A percentile compares a stretch with the other conserved stretches of the same genome.
phyloP scores from a whole-genome alignment of 179 eudicot species.

The Amaranthus tricolor region DNA sequence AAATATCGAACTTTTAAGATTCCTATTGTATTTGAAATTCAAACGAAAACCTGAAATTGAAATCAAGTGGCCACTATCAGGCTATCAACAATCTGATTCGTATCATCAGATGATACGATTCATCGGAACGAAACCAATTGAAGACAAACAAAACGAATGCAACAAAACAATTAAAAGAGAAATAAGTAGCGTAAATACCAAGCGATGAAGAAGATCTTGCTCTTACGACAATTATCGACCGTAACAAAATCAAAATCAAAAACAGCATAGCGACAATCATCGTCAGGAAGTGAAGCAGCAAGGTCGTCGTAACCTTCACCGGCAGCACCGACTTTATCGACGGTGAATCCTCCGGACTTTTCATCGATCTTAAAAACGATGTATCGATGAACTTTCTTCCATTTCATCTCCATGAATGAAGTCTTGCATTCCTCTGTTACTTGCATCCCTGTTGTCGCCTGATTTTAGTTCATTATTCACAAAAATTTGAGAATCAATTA shows the following conservation, averaged over 20 bases:
- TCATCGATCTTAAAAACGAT: constrained; percentile 90
- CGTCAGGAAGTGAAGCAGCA: constrained; percentile 72
- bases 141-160: not conserved
- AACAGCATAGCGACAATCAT: constrained; percentile 86
- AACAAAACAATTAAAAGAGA: not conserved
- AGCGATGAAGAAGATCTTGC: constrained; percentile 98
- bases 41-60: no score
- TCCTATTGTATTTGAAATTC: no score
- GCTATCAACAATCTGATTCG: no score
- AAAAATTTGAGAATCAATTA: not conserved
- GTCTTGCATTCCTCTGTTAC: constrained; percentile 88
- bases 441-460: constrained; percentile 85
- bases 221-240: constrained; percentile 79
- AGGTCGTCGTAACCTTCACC: constrained; percentile 68
- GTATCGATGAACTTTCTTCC: constrained; percentile 91
- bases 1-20: no score
- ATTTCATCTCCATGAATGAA: constrained; percentile 96
- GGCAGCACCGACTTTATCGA: constrained; percentile 82
- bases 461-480: not conserved
- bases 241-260: constrained; percentile 87
- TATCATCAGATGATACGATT: no score
- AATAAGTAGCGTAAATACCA: constrained; percentile 47
- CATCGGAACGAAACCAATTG: not conserved
- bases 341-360: constrained; percentile 55
- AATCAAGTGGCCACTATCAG: no score